Percentiles rank a stretch among this genome's conserved stretches.
These are phyloP conservation scores for Gynochthodes officinalis DNA, from an alignment of 257 asterid genomes.

Conservation along the genomic window DNA sequence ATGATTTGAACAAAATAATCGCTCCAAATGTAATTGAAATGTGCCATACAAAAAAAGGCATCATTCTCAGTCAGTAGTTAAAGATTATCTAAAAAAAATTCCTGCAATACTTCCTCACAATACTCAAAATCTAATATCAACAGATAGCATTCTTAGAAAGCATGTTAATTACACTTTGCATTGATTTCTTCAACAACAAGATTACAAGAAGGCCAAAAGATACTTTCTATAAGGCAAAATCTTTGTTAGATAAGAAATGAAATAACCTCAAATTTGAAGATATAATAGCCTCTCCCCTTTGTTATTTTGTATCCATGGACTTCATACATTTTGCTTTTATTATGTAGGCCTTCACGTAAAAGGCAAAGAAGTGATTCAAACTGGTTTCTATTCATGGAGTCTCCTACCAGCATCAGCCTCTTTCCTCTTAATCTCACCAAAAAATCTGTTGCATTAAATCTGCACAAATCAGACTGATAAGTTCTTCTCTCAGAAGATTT, in stretches of 20 bases:
- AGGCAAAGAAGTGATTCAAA: slow-evolving; percentile 93
- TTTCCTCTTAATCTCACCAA: slow-evolving; percentile 82
- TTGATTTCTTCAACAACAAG: background rate
- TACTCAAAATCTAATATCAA: background rate
- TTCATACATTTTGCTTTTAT: slow-evolving; percentile 89
- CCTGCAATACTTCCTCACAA: background rate
- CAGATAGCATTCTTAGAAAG: background rate
- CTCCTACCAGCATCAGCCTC: slow-evolving; percentile 91
- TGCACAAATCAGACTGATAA: slow-evolving; percentile 25
- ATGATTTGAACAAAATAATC: background rate
- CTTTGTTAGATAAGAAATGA: background rate
- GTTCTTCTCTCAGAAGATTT: background rate
- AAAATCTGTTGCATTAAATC: slow-evolving; percentile 86
- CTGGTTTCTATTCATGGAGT: slow-evolving; percentile 97
- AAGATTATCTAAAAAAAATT: slow-evolving; percentile 1
- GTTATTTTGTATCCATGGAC: slow-evolving; percentile 79
- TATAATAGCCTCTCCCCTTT: slow-evolving; percentile 86
- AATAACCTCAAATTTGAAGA: slow-evolving; percentile 86
- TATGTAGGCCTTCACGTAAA: slow-evolving; percentile 61
- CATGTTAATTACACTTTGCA: background rate
- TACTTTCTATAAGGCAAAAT: background rate
- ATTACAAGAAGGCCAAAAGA: background rate
- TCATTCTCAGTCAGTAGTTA: background rate
- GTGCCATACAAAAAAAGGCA: background rate
- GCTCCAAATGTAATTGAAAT: background rate